phyloP scores from a whole-genome alignment of 2,329 filamentous ascomycete genomes.

The Neonectria coccinea region DNA sequence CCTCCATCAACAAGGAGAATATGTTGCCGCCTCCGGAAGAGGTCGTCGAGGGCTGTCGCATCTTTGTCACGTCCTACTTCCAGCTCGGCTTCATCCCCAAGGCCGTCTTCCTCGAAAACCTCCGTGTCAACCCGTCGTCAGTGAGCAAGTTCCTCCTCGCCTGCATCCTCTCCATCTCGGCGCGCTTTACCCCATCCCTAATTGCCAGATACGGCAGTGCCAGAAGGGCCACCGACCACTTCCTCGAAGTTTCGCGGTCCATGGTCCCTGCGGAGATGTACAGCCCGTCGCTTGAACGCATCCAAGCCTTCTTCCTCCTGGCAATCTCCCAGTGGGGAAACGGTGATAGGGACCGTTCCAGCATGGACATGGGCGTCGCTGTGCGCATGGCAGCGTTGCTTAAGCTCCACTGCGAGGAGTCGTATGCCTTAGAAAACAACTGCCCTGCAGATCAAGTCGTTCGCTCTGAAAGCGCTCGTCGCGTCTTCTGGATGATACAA shows the following conservation, averaged over 20 bases:
- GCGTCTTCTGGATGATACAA: conserved; percentile 54
- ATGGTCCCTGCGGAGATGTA: conserved; percentile 48
- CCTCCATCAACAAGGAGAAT: conserved; percentile 6
- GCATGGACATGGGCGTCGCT: conserved; percentile 54
- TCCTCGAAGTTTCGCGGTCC: conserved; percentile 40
- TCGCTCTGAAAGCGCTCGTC: conserved; percentile 48
- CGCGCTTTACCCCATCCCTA: conserved; percentile 47
- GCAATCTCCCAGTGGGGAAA: conserved; percentile 51
- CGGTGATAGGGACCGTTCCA: conserved; percentile 47
- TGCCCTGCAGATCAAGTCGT: conserved; percentile 48
- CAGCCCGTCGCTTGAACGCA: conserved; percentile 43
- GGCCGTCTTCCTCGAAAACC: conserved; percentile 45
- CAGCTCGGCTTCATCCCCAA: conserved; percentile 51
- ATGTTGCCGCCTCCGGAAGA: conserved; percentile 41
- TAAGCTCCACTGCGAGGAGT: conserved; percentile 52
- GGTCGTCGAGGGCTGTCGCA: conserved; percentile 46
- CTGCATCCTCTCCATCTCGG: conserved; percentile 48
- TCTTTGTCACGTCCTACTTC: conserved; percentile 47
- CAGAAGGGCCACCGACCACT: conserved; percentile 44
- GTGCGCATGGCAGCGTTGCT: conserved; percentile 52
- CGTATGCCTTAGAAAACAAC: conserved; percentile 44
- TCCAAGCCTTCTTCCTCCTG: conserved; percentile 49
- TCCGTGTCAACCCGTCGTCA: conserved; percentile 34
- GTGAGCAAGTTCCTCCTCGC: conserved; percentile 47
- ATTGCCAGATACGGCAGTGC: conserved; percentile 40